A percentile compares a stretch with the other conserved stretches of the same genome.
Evolutionary conservation across 2,329 filamentous ascomycete species (phyloP).

Genomic region (Gaeumannomyces sp.): DNA sequence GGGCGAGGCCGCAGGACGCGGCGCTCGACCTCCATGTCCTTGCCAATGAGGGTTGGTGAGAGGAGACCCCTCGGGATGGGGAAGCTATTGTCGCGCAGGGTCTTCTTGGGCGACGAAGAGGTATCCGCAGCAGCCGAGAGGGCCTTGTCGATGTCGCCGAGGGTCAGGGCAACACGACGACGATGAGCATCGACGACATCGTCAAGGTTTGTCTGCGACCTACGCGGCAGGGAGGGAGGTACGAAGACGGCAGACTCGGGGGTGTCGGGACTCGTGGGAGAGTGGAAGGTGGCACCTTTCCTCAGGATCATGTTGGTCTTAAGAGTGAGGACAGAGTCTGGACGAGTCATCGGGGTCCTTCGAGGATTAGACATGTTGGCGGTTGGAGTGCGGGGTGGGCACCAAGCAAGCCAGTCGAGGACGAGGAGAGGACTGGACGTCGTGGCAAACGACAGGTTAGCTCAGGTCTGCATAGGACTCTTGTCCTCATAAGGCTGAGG

Average conservation of each 20-base stretch:
- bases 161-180: slow-evolving; percentile 60
- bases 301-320: slow-evolving; percentile 54
- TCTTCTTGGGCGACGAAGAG: slow-evolving; percentile 28
- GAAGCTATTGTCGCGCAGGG: slow-evolving; percentile 49
- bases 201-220: slow-evolving; percentile 64
- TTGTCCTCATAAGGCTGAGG: slow-evolving; percentile 5
- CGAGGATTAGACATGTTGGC: slow-evolving; percentile 33
- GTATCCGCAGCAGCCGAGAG: slow-evolving; percentile 40
- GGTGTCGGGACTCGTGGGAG: slow-evolving; percentile 36
- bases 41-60: slow-evolving; percentile 47
- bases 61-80: slow-evolving; percentile 56
- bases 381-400: slow-evolving; percentile 18
- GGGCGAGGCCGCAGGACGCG: slow-evolving; percentile 47
- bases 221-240: slow-evolving; percentile 51
- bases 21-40: slow-evolving; percentile 36
- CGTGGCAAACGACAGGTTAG: slow-evolving; percentile 1
- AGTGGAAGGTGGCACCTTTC: slow-evolving; percentile 65
- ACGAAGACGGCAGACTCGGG: slow-evolving; percentile 28
- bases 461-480: not conserved
- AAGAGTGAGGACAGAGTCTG: slow-evolving; percentile 37
- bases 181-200: slow-evolving; percentile 65
- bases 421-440: not conserved
- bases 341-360: slow-evolving; percentile 37
- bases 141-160: slow-evolving; percentile 60
- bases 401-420: slow-evolving; percentile 5